A percentile compares a stretch with the other conserved stretches of the same genome.
These are phyloP conservation scores for Tetrapisispora arboricola DNA, from an alignment of 805 yeast genomes.

Conservation along the genomic window DNA sequence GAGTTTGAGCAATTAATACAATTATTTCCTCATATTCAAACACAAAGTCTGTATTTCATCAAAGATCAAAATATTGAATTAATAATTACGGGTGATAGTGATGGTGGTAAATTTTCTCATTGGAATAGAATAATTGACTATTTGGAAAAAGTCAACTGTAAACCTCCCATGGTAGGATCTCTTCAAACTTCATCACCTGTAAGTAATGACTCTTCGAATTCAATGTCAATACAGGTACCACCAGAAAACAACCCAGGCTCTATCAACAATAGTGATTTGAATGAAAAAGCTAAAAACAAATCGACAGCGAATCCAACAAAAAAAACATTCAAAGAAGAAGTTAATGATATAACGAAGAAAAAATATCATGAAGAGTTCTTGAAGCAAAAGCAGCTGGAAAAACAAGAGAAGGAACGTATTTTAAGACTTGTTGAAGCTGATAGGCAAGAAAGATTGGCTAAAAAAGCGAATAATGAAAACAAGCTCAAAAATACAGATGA, in stretches of 20 bases:
- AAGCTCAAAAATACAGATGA: conserved; percentile 35
- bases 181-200: background rate
- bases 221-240: background rate
- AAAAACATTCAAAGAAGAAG: conserved; percentile 14
- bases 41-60: conserved; percentile 53
- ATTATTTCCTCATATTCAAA: conserved; percentile 40
- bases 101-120: conserved; percentile 4
- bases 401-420: conserved; percentile 47
- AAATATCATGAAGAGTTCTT: conserved; percentile 26
- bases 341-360: conserved; percentile 19
- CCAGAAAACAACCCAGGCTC: background rate
- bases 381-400: conserved; percentile 25
- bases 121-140: conserved; percentile 5
- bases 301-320: background rate
- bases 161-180: background rate
- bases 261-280: no score
- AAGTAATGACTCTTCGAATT: background rate
- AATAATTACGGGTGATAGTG: conserved; percentile 3
- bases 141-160: background rate
- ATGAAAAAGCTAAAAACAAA: background rate
- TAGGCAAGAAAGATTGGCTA: conserved; percentile 12
- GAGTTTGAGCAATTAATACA: conserved; percentile 43
- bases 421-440: conserved; percentile 33
- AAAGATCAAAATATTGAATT: conserved; percentile 33
- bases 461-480: conserved; percentile 1